Evolutionary conservation across 148 eudicot genomes (phyloP), one percentile per base, ranked within the genome.

Genomic region (Camellia japonica): DNA sequence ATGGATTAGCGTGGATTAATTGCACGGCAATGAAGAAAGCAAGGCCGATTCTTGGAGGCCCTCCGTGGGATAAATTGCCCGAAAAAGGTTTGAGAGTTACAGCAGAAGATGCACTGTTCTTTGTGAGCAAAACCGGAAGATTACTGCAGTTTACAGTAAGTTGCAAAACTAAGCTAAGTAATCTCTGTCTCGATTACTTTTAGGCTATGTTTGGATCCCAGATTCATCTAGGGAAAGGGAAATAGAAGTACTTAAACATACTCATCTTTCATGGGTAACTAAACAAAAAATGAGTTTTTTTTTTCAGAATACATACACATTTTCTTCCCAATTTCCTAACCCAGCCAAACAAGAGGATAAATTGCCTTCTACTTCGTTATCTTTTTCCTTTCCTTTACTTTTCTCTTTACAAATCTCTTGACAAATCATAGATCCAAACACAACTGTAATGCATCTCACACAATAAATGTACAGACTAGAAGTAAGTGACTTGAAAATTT

Each of bases 61-160:
- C 97, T 16, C 95, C 98, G 68, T 94, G 98, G 98, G 92, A 94
- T 81, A 85, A 78, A 47, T 30, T 80, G 5, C 87, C 86, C 0
- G 85, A 83, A n/a, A 80, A 38, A 75, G 71, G 62, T 54, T 66
- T 64, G 0, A 88, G 81, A 78, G 84, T 81, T 47, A 84, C 87
- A 11, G 65, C 83, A 68, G 86, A 88, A 66, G 91, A 94, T 81
- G 87, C 98, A 46, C 78, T 92, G 14, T 94, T 90, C 88, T 91
- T 94, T 77, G 82, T 92, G 54, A 87, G 92, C 89, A 92, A 80
- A 81, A 87, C 74, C 58, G 97, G 98, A 81, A 86, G 86, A 73
- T 80, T 94, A 75, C 86, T 87, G 64, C 97, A 94, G 71, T 85
- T 94, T 83, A 94, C 87, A 23, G 98, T 94, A 91, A 92, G 94